These are phyloP conservation scores for Secale cereale DNA, from an alignment of 176 grass and related monocot genomes.

Conservation along the genomic window DNA sequence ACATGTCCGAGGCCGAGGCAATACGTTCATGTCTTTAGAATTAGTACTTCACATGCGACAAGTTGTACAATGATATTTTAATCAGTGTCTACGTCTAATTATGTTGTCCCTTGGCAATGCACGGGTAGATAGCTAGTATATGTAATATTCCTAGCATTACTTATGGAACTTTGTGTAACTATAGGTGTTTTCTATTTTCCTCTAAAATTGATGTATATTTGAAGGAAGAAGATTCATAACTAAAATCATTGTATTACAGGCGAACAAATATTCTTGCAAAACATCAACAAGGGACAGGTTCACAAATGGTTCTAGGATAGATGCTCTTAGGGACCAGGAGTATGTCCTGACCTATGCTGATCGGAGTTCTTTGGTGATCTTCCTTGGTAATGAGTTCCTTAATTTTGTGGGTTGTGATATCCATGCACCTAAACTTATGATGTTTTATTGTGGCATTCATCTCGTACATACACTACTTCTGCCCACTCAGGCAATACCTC, in stretches of 20 bases:
- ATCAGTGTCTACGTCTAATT: too few species aligned
- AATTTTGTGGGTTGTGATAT: background rate
- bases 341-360: too few species aligned
- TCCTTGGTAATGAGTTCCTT: constrained; percentile 66
- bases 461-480: background rate
- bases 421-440: background rate
- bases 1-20: too few species aligned
- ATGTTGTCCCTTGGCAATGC: too few species aligned
- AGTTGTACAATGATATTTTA: too few species aligned
- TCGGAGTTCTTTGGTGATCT: constrained; percentile 65
- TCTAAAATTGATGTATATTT: background rate
- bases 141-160: background rate
- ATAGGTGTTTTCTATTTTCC: background rate
- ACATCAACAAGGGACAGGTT: constrained; percentile 15
- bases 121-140: background rate
- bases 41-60: too few species aligned
- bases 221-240: background rate
- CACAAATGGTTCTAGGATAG: too few species aligned
- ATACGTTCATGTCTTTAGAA: too few species aligned
- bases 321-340: too few species aligned
- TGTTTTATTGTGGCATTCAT: background rate
- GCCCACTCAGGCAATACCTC: too few species aligned
- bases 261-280: constrained; percentile 26
- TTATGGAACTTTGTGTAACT: background rate
- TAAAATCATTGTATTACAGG: constrained; percentile 28